Evolutionary conservation across 495 filamentous ascomycete genomes (phyloP).

Genomic region (Penicillium arizonense): DNA sequence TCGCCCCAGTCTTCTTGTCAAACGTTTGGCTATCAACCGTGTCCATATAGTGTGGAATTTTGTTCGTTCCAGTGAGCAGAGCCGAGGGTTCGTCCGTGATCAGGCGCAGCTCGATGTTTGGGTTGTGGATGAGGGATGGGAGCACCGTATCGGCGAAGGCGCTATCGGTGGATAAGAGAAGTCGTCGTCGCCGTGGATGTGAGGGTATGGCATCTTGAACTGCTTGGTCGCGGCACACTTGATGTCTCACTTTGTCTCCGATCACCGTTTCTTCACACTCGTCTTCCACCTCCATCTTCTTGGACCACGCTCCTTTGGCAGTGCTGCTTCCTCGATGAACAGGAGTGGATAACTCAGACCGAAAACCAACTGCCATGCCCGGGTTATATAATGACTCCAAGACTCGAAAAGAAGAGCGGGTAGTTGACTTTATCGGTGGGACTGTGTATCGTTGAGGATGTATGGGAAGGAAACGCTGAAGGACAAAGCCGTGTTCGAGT

Average conservation of each 20-base stretch:
- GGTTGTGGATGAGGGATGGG: constrained; percentile 38
- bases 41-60: constrained; percentile 49
- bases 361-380: constrained; percentile 31
- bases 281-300: constrained; percentile 35
- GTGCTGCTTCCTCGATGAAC: constrained; percentile 4
- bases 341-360: not conserved
- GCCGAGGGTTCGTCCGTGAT: constrained; percentile 49
- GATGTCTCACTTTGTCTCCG: constrained; percentile 15
- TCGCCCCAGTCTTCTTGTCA: constrained; percentile 44
- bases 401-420: not conserved
- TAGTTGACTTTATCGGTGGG: not conserved
- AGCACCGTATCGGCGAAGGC: constrained; percentile 43
- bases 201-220: constrained; percentile 6
- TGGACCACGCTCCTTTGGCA: constrained; percentile 14
- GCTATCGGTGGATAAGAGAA: constrained; percentile 45
- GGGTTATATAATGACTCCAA: not conserved
- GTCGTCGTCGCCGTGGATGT: constrained; percentile 32
- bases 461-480: not conserved
- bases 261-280: constrained; percentile 18
- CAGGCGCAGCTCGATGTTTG: constrained; percentile 43
- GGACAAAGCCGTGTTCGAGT: not conserved
- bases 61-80: constrained; percentile 41
- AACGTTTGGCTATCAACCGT: constrained; percentile 46
- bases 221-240: constrained; percentile 6
- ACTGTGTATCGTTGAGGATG: not conserved